Base-by-base conservation (phyloP, 768 basidiomycete species). In the Phlebiopsis gigantea region DNA sequence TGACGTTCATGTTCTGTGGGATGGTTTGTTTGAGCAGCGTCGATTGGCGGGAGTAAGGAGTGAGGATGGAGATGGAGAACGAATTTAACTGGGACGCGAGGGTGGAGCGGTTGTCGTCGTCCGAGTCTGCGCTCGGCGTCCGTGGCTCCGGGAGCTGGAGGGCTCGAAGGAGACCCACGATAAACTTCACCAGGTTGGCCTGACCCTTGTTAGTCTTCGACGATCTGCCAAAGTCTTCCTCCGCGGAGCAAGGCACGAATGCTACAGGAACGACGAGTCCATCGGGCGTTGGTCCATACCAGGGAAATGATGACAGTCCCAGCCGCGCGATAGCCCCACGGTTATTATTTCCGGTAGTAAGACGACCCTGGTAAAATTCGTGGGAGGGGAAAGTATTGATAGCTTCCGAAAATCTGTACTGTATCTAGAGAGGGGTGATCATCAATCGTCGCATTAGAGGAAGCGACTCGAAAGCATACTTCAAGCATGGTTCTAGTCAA, bases 141-240 rank as follows among this genome's bases (percentile, higher is more conserved):
- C 22, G 49, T 22, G 30, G 49, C 22, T 34, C 49, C 14, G 49
- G 49, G 3, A 28, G 49, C 21, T 17, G 59, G 57, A 3, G 67
- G 12, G 29, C 64, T 2, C 68, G 71, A 29, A 85, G 65, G 52
- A 81, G 72, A 1, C 72, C 64, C 6, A 81, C 58, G 26, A 85
- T 75, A 19, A 74, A 71, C n/a, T 72, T 69, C 0, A 81, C 77
- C 1, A 85, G 61, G 0, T 78, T 75, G 9, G 78, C 80, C 56
- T 87, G 86, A 5, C 81, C 84, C 25, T 66, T 63, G 58, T 87
- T 87, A 55, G 79, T 78, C 64, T 85, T 86, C 14, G 86, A 87
- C 39, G 75, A 73, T 0, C 80, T 77, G 73, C 82, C 71, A 73
- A 74, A 60, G 79, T 83, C 68, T 46, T 87, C 85, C 62, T 85